These are phyloP conservation scores for Apiospora arundinis DNA, from an alignment of 2,329 filamentous ascomycete genomes.

Conservation along the genomic window DNA sequence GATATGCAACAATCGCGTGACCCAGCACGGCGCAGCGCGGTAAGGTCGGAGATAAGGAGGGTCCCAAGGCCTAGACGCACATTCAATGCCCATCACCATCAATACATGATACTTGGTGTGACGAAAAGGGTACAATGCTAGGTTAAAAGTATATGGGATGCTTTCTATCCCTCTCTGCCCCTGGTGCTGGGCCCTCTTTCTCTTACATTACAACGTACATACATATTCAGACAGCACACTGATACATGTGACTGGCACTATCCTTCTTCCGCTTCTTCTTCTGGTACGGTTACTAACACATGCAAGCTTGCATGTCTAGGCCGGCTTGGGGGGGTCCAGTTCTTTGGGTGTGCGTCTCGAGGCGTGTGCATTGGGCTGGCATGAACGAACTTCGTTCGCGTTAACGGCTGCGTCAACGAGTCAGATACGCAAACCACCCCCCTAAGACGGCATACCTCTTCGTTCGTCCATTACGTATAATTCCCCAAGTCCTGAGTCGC, in stretches of 20 bases:
- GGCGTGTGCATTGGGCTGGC: neutral
- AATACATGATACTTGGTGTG: neutral
- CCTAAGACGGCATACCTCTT: neutral
- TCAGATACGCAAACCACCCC: neutral
- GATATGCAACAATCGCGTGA: neutral
- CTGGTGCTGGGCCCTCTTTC: neutral
- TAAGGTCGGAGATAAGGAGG: constrained; percentile 1
- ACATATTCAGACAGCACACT: neutral
- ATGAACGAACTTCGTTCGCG: neutral
- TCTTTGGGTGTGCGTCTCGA: neutral
- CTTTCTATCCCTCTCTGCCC: neutral
- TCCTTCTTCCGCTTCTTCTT: neutral
- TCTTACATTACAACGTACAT: no score
- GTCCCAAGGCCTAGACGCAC: neutral
- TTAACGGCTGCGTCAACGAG: neutral
- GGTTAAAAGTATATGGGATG: neutral
- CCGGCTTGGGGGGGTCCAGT: neutral
- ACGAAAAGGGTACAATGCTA: neutral
- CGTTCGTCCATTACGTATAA: neutral
- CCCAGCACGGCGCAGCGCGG: neutral
- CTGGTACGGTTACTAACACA: neutral
- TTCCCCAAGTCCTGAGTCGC: neutral
- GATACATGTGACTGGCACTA: neutral
- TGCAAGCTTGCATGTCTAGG: neutral
- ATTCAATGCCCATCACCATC: neutral